phyloP scores from a whole-genome alignment of 495 filamentous ascomycete genomes.

The Clohesyomyces aquaticus region DNA sequence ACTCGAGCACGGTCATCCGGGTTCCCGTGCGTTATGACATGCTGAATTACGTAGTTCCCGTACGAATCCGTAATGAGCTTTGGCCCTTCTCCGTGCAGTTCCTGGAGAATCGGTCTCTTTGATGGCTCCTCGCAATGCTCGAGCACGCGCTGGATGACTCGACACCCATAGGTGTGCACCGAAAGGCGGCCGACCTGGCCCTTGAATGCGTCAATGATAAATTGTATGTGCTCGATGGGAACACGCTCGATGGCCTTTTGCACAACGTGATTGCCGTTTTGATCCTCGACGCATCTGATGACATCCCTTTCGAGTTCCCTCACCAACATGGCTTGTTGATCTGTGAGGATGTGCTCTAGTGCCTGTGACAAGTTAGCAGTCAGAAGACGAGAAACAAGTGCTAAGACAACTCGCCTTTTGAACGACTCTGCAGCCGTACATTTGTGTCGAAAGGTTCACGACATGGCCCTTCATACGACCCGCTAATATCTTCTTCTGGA shows the following conservation, averaged over 20 bases:
- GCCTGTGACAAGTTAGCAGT: conserved; percentile 59
- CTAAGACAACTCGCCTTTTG: conserved; percentile 67
- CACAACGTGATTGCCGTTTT: conserved; percentile 96
- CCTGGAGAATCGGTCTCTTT: conserved; percentile 70
- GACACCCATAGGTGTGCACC: conserved; percentile 84
- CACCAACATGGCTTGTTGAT: conserved; percentile 85
- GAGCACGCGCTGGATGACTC: conserved; percentile 90
- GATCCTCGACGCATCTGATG: conserved; percentile 78
- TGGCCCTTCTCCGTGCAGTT: conserved; percentile 73
- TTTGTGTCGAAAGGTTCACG: conserved; percentile 76
- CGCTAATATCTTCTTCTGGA: conserved; percentile 86
- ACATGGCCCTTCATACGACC: conserved; percentile 86
- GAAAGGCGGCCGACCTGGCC: conserved; percentile 79
- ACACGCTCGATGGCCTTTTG: conserved; percentile 93
- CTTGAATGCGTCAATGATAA: conserved; percentile 84
- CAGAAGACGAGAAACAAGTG: background rate
- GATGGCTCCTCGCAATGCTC: conserved; percentile 80
- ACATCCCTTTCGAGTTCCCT: conserved; percentile 82
- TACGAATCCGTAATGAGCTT: conserved; percentile 85
- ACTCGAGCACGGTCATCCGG: conserved; percentile 74
- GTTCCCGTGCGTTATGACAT: conserved; percentile 83
- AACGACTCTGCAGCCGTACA: conserved; percentile 95
- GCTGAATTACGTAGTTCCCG: conserved; percentile 96
- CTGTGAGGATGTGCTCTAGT: conserved; percentile 85
- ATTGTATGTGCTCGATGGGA: conserved; percentile 77